Conservation (phyloP, 140 eudicot species). For the Flaveria floridana region DNA sequence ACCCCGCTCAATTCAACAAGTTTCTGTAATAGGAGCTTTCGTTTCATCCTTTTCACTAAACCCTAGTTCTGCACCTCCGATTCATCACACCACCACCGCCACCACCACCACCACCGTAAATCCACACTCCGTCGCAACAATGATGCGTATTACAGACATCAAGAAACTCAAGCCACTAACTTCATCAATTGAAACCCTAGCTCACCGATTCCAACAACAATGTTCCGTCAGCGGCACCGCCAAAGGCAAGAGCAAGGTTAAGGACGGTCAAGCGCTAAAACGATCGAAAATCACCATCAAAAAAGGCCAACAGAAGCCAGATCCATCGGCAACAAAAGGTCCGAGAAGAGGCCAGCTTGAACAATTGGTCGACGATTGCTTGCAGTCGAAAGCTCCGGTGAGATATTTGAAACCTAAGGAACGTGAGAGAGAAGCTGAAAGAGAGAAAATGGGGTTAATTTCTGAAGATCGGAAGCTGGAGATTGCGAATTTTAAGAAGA, state of each 20-base stretch:
- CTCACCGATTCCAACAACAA: constrained; percentile 49
- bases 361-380: constrained; percentile 56
- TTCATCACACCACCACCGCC: constrained; percentile 17
- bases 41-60: constrained; percentile 18
- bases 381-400: constrained; percentile 54
- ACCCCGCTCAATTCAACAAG: neutral
- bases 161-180: constrained; percentile 41
- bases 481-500: constrained; percentile 49
- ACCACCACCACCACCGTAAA: constrained; percentile 5
- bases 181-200: constrained; percentile 48
- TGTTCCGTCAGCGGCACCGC: constrained; percentile 88
- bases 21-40: neutral
- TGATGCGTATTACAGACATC: constrained; percentile 41
- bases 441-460: constrained; percentile 80
- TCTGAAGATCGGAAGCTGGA: constrained; percentile 62
- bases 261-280: constrained; percentile 55
- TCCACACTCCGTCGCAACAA: neutral
- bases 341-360: constrained; percentile 49
- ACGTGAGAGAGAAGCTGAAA: constrained; percentile 65
- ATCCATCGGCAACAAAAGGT: constrained; percentile 34
- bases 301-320: constrained; percentile 48
- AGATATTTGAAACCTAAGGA: constrained; percentile 61
- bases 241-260: constrained; percentile 72
- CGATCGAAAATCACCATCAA: constrained; percentile 58
- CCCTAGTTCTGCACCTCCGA: constrained; percentile 30